phyloP scores from a whole-genome alignment of 208 protist species.

The Crithidia bombi region DNA sequence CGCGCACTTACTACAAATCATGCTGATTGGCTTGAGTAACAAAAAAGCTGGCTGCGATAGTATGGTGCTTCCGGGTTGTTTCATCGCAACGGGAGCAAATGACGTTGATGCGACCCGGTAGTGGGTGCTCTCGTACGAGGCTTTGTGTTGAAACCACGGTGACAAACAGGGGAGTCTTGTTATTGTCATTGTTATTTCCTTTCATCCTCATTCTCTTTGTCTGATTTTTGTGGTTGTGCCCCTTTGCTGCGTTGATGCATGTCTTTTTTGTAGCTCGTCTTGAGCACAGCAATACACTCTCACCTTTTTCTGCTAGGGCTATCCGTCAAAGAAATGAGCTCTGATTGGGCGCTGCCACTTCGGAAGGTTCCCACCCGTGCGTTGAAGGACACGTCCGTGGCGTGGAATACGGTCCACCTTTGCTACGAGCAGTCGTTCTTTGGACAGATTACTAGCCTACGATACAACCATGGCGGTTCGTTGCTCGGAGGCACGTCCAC shows the following conservation, averaged over 20 bases:
- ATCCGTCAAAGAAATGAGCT: constrained; percentile 31
- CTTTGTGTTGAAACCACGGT: too few species aligned
- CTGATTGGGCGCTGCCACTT: constrained; percentile 72
- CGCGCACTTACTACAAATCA: too few species aligned
- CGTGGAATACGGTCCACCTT: constrained; percentile 77
- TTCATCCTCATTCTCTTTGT: not conserved
- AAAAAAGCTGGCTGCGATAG: too few species aligned
- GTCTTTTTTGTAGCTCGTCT: not conserved
- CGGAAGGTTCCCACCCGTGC: constrained; percentile 53
- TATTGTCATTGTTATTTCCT: not conserved
- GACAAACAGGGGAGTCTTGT: not conserved
- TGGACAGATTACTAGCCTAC: constrained; percentile 70
- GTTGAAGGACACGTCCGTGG: constrained; percentile 57
- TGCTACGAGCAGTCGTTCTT: constrained; percentile 91
- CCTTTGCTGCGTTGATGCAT: too few species aligned
- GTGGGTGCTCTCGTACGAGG: not conserved
- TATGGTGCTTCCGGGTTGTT: too few species aligned
- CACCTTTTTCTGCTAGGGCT: not conserved
- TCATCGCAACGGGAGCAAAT: too few species aligned
- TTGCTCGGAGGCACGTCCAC: constrained; percentile 73
- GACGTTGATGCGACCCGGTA: too few species aligned
- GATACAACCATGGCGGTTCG: constrained; percentile 67
- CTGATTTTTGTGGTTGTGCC: not conserved
- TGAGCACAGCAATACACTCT: not conserved
- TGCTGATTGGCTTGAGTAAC: too few species aligned